Evolutionary conservation across 192 early-diverging fungal species (phyloP).

Genomic region (Diversispora eburnea): DNA sequence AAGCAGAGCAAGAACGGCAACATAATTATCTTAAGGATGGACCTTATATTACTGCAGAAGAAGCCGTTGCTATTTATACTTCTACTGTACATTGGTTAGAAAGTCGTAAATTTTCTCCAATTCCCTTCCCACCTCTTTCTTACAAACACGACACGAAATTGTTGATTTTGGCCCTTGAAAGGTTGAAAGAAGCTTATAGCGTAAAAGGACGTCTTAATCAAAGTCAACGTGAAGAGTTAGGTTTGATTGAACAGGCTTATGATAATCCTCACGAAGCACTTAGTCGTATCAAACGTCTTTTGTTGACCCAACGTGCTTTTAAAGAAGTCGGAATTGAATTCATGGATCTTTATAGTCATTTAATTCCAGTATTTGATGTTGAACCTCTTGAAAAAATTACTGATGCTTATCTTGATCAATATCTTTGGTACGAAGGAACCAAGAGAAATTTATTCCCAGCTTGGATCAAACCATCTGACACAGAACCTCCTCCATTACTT

Average conservation of each 20-base stretch:
- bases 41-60: constrained; percentile 95
- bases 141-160: constrained; percentile 99
- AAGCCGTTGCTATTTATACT: constrained; percentile 97
- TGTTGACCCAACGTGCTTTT: constrained; percentile 97
- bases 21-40: constrained; percentile 99
- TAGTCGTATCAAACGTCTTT: constrained; percentile 87
- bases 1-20: constrained; percentile 99
- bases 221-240: constrained; percentile 95
- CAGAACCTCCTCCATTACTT: constrained; percentile 93
- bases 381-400: constrained; percentile 99
- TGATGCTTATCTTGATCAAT: constrained; percentile 98
- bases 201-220: constrained; percentile 94
- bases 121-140: constrained; percentile 98
- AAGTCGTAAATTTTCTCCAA: constrained; percentile 95
- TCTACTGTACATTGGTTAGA: constrained; percentile 98
- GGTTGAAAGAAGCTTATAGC: constrained; percentile 91
- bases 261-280: constrained; percentile 90
- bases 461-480: constrained; percentile 99
- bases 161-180: constrained; percentile 90
- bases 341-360: constrained; percentile 96
- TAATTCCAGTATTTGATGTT: constrained; percentile 96
- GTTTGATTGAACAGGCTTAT: constrained; percentile 97
- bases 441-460: constrained; percentile 96
- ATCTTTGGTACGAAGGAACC: constrained; percentile 98
- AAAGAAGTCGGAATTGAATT: constrained; percentile 99